A percentile compares a stretch with the other conserved stretches of the same genome.
These are phyloP conservation scores for Pyrenochaeta sp. DNA, from an alignment of 2,329 filamentous ascomycete species.

Conservation along the genomic window DNA sequence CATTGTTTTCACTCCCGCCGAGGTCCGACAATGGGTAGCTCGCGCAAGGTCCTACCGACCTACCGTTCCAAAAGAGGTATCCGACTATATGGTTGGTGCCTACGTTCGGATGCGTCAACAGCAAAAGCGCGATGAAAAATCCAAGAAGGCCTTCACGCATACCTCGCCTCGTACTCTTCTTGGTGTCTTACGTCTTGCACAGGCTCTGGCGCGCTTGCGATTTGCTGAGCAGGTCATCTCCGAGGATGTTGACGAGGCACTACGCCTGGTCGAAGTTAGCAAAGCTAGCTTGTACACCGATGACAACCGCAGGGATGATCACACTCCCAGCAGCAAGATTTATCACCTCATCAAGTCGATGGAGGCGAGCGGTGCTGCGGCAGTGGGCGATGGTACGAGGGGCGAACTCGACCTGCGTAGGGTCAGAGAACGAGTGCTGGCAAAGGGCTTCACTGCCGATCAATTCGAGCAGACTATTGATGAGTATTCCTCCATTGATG, in stretches of 20 bases:
- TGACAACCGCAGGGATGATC: constrained; percentile 63
- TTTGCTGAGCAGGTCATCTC: constrained; percentile 86
- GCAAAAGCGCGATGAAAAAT: constrained; percentile 88
- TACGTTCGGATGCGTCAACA: constrained; percentile 94
- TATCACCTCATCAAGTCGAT: constrained; percentile 93
- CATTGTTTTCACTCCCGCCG: constrained; percentile 87
- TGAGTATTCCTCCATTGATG: constrained; percentile 87
- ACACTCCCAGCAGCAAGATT: constrained; percentile 86
- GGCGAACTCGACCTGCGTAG: constrained; percentile 85
- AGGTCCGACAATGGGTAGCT: constrained; percentile 95
- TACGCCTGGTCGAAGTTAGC: constrained; percentile 89
- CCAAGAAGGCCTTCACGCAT: constrained; percentile 91
- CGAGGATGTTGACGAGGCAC: constrained; percentile 94
- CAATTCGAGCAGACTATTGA: constrained; percentile 87
- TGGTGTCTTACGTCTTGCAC: constrained; percentile 89
- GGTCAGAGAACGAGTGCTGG: constrained; percentile 89
- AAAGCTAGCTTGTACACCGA: constrained; percentile 89
- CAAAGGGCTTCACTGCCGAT: constrained; percentile 95
- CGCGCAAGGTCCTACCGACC: constrained; percentile 90
- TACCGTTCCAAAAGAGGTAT: constrained; percentile 81
- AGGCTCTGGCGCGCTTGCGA: constrained; percentile 89
- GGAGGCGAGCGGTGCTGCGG: constrained; percentile 81
- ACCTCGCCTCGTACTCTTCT: constrained; percentile 93
- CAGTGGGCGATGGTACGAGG: constrained; percentile 74
- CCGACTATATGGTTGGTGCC: constrained; percentile 95